Evolutionary conservation across 805 yeast genomes (phyloP), one percentile per base, ranked within the genome.

Genomic region (Ogataea pilisensis): DNA sequence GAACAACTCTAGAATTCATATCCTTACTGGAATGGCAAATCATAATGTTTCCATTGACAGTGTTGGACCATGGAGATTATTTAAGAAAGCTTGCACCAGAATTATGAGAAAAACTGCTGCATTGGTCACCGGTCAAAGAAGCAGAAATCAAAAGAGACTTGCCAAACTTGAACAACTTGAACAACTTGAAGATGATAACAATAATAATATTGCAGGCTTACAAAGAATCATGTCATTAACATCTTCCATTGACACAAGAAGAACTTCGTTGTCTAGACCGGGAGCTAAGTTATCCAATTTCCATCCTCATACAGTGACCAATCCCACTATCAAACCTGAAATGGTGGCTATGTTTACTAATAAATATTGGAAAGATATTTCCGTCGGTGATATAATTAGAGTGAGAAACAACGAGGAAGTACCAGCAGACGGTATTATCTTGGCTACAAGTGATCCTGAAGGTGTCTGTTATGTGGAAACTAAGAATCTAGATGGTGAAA

Each of bases 391-490:
- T 51, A 67, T 85, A 36, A 72, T 85, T 20, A 69, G 90, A 53
- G 70, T 85, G 20, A 76, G 81, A 46, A 77, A 78, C 49, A 80
- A 85, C 55, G 93, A 85, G 55, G 91, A 84, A 64, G 72, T 83
- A 6, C 95, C 95, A 1, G 89, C 91, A 2, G 95, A 85, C 61
- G 59, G 80, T 12, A 68, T 83, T 35, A 60, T 84, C 26, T 55
- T 85, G 7, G 69, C 88, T 5, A 72, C 89, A 2, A 77, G 86
- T 25, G 88, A 82, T 54, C 60, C 70, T 1, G 87, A 83, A 50
- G 82, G 82, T 37, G 76, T 74, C 37, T 83, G 90, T 62, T 73
- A 68, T 46, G 66, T 84, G 25, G 95, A 81, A 51, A 81, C 88
- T 1, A 78, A 80, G 49, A 81, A 80, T 51, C 64, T 82, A 41